phyloP scores from a whole-genome alignment of 2,329 filamentous ascomycete species.

The Aspergillus transmontanensis region DNA sequence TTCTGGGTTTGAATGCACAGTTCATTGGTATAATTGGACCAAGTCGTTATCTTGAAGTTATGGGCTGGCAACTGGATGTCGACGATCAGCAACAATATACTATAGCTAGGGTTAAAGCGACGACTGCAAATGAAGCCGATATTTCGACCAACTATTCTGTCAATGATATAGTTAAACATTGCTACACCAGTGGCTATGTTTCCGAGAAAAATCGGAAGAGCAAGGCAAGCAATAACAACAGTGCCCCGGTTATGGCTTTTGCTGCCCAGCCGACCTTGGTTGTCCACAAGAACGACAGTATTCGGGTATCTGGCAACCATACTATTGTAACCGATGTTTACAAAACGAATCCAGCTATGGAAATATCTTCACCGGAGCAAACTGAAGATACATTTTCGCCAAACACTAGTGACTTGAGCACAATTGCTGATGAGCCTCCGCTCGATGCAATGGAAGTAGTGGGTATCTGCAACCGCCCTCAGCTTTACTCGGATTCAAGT shows the following conservation, averaged over 20 bases:
- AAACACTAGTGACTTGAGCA: constrained; percentile 6
- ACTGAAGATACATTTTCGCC: neutral
- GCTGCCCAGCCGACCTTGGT: constrained; percentile 25
- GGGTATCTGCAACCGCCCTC: neutral
- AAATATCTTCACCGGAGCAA: constrained; percentile 5
- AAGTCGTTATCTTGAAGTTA: constrained; percentile 47
- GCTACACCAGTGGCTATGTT: constrained; percentile 34
- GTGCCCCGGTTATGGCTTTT: constrained; percentile 28
- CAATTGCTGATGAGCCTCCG: neutral
- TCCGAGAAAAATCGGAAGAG: constrained; percentile 16
- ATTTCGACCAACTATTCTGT: constrained; percentile 34
- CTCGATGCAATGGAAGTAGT: neutral
- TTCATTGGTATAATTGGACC: constrained; percentile 52
- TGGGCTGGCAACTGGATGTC: constrained; percentile 50
- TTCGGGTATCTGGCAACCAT: constrained; percentile 20
- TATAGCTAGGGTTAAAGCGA: constrained; percentile 20
- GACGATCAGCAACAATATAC: constrained; percentile 32
- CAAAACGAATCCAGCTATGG: constrained; percentile 3
- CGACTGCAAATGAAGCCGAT: constrained; percentile 23
- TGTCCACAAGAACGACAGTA: constrained; percentile 13
- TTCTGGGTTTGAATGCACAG: constrained; percentile 50
- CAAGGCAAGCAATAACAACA: constrained; percentile 9
- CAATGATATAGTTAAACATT: constrained; percentile 34
- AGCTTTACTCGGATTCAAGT: neutral
- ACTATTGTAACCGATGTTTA: constrained; percentile 4